phyloP scores from a whole-genome alignment of 495 filamentous ascomycete species.

The Podospora conica region DNA sequence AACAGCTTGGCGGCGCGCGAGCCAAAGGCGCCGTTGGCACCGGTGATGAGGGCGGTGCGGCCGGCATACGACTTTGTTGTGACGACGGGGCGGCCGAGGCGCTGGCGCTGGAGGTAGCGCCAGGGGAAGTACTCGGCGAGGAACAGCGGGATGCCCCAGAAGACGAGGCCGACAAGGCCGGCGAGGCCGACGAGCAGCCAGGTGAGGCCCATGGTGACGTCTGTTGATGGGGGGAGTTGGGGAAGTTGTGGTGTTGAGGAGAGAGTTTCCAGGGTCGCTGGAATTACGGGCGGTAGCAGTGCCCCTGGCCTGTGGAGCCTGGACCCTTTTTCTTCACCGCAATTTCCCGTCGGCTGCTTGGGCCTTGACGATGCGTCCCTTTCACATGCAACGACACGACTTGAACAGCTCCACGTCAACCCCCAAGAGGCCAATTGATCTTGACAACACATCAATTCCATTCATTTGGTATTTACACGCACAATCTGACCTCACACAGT shows the following conservation, averaged over 20 bases:
- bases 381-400: neutral
- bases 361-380: too few relatives aligned
- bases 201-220: neutral
- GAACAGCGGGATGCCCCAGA: slow-evolving; percentile 12
- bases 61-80: slow-evolving; percentile 20
- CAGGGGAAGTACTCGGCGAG: slow-evolving; percentile 22
- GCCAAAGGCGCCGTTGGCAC: slow-evolving; percentile 26
- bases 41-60: slow-evolving; percentile 22
- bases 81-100: slow-evolving; percentile 13
- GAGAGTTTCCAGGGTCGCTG: neutral
- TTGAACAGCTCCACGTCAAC: neutral
- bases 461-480: neutral
- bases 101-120: slow-evolving; percentile 11
- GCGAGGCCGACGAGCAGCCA: neutral
- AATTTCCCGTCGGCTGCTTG: neutral
- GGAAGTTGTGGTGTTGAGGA: neutral
- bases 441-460: neutral
- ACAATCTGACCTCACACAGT: neutral
- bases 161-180: slow-evolving; percentile 4
- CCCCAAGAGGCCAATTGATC: neutral
- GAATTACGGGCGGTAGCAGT: too few relatives aligned
- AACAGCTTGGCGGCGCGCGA: slow-evolving; percentile 23
- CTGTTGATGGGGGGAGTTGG: neutral
- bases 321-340: neutral
- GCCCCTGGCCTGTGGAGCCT: neutral